These are phyloP conservation scores for Schizochytrium sp. DNA, from an alignment of 108 stramenopile species.

Conservation along the genomic window DNA sequence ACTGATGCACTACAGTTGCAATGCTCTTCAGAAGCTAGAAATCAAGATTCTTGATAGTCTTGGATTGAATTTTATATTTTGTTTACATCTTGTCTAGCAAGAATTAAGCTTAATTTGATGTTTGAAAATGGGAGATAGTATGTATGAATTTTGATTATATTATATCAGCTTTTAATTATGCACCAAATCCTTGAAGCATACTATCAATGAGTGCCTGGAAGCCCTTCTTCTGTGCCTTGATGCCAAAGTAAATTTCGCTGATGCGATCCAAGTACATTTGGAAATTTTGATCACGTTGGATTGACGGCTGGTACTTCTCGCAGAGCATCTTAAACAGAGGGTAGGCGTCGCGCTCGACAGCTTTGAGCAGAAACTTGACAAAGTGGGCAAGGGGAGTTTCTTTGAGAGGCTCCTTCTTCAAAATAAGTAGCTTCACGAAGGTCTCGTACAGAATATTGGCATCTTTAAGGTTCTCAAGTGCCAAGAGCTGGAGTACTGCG, in stretches of 20 bases:
- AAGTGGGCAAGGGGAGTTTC: slow-evolving; percentile 46
- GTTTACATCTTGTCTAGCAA: background rate
- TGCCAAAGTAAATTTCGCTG: slow-evolving; percentile 47
- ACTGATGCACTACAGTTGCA: no score
- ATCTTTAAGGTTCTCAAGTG: slow-evolving; percentile 53
- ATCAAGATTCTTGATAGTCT: background rate
- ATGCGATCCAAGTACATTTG: slow-evolving; percentile 57
- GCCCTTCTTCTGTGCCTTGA: slow-evolving; percentile 50
- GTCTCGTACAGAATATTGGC: slow-evolving; percentile 49
- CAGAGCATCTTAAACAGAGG: slow-evolving; percentile 60
- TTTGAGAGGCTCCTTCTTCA: slow-evolving; percentile 35
- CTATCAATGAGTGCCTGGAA: slow-evolving; percentile 57
- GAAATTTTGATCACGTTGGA: background rate
- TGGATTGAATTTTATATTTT: background rate
- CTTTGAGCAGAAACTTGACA: slow-evolving; percentile 30
- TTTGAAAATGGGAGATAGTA: background rate
- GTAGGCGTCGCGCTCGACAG: slow-evolving; percentile 48
- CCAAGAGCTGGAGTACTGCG: slow-evolving; percentile 34
- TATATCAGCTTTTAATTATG: background rate
- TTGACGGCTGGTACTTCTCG: slow-evolving; percentile 52
- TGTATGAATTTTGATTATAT: background rate
- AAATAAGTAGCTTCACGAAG: background rate
- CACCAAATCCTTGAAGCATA: slow-evolving; percentile 35
- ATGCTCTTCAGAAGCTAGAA: no score
- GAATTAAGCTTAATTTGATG: background rate